phyloP scores from a whole-genome alignment of 495 filamentous ascomycete genomes.

The Letharia lupina region DNA sequence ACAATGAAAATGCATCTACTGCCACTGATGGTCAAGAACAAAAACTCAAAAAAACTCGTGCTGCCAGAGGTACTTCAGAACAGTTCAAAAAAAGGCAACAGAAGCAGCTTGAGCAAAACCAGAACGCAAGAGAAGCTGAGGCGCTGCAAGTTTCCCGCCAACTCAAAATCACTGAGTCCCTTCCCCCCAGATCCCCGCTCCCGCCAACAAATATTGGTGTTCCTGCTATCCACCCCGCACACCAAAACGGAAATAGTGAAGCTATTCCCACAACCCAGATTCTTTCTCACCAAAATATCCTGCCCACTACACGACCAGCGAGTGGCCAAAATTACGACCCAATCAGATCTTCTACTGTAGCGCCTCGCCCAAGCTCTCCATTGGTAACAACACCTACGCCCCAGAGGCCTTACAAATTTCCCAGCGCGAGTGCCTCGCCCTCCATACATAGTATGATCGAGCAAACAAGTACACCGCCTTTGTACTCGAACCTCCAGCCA shows the following conservation, averaged over 20 bases:
- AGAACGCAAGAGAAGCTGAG: conserved; percentile 24
- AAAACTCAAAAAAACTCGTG: conserved; percentile 27
- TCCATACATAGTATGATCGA: conserved; percentile 87
- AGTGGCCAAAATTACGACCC: conserved; percentile 84
- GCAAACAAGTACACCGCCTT: conserved; percentile 44
- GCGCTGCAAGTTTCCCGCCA: conserved; percentile 17
- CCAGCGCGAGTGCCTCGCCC: conserved; percentile 70
- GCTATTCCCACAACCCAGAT: conserved; percentile 27
- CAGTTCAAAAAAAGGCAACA: conserved; percentile 34
- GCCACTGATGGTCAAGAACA: conserved; percentile 20
- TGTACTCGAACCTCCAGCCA: conserved; percentile 23
- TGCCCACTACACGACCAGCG: conserved; percentile 38
- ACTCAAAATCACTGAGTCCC: conserved; percentile 19
- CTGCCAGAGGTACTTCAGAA: conserved; percentile 20
- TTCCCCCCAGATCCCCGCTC: conserved; percentile 23
- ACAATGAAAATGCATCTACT: conserved; percentile 15
- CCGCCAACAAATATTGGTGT: conserved; percentile 24
- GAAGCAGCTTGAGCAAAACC: conserved; percentile 33
- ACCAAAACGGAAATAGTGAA: conserved; percentile 36
- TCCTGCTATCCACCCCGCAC: conserved; percentile 18
- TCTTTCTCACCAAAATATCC: conserved; percentile 25
- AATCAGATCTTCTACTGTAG: conserved; percentile 65
- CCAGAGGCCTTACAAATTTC: conserved; percentile 34
- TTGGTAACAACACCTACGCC: conserved; percentile 33
- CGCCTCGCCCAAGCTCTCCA: conserved; percentile 42